Percentiles rank a stretch among this genome's conserved stretches.
Evolutionary conservation across 371 early-diverging fungal genomes (phyloP).

Genomic region (Blastocladiella emersonii): DNA sequence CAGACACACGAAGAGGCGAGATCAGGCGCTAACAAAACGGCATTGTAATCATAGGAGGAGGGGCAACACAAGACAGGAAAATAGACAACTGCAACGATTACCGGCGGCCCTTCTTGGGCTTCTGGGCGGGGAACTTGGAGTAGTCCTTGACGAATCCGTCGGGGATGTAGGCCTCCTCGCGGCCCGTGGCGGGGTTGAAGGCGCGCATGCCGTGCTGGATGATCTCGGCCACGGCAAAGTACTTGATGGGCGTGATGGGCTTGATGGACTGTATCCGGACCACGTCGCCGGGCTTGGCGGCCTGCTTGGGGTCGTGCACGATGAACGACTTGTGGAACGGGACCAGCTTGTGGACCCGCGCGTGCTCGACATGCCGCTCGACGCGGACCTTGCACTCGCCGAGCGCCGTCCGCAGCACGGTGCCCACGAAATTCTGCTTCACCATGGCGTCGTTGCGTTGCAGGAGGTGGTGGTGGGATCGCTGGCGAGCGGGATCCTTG

Average conservation of each 20-base stretch:
- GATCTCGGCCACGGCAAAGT: neutral
- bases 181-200: neutral
- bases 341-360: neutral
- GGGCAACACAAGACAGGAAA: too few relatives aligned
- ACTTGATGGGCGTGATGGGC: neutral
- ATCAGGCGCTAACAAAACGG: too few relatives aligned
- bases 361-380: neutral
- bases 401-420: neutral
- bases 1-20: too few relatives aligned
- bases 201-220: neutral
- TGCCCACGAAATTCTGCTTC: neutral
- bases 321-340: neutral
- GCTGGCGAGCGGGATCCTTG: too few relatives aligned
- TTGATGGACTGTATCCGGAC: neutral
- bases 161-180: neutral
- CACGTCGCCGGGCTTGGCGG: neutral
- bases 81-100: too few relatives aligned
- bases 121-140: neutral
- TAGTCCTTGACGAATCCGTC: slow-evolving; percentile 1
- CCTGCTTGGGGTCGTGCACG: neutral
- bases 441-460: neutral
- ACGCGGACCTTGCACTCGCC: neutral
- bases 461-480: too few relatives aligned
- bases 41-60: too few relatives aligned
- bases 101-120: too few relatives aligned